Evolutionary conservation across 352 stramenopile species (phyloP).

Genomic region (Lagenidium giganteum): DNA sequence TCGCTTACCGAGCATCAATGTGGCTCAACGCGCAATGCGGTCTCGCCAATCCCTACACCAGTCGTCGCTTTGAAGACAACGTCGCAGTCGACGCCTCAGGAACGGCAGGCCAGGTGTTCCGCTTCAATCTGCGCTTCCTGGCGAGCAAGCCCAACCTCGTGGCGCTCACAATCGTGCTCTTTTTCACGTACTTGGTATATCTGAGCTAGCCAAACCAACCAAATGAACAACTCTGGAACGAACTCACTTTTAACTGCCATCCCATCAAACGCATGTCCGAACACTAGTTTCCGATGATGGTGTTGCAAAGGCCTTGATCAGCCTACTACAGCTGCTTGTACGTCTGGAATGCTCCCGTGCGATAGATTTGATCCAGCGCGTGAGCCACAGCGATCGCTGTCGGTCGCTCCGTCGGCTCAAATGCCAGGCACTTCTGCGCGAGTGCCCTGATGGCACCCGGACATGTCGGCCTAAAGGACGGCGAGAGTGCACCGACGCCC

Average conservation of each 20-base stretch:
- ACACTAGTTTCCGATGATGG: no score
- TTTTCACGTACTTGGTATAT: conserved; percentile 66
- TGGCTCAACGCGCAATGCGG: conserved; percentile 72
- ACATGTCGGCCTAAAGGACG: conserved; percentile 32
- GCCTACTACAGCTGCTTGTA: no score
- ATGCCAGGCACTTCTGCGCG: conserved; percentile 41
- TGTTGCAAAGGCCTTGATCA: no score
- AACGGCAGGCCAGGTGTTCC: conserved; percentile 31
- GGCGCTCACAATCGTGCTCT: conserved; percentile 46
- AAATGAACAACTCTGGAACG: background rate
- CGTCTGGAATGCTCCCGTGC: no score
- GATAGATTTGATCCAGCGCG: no score
- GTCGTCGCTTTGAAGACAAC: conserved; percentile 72
- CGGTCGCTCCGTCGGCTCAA: conserved; percentile 49
- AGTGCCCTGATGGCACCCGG: conserved; percentile 40
- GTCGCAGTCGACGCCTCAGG: conserved; percentile 55
- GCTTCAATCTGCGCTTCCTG: conserved; percentile 85
- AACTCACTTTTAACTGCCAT: no score
- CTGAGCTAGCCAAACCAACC: conserved; percentile 35
- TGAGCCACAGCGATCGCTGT: conserved; percentile 55
- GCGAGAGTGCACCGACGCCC: conserved; percentile 31
- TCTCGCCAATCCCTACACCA: conserved; percentile 61
- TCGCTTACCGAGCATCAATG: conserved; percentile 73
- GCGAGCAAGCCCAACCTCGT: conserved; percentile 82
- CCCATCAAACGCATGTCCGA: no score